These are phyloP conservation scores for Taphrina pruni DNA, from an alignment of 1,139 yeast genomes.

Conservation along the genomic window DNA sequence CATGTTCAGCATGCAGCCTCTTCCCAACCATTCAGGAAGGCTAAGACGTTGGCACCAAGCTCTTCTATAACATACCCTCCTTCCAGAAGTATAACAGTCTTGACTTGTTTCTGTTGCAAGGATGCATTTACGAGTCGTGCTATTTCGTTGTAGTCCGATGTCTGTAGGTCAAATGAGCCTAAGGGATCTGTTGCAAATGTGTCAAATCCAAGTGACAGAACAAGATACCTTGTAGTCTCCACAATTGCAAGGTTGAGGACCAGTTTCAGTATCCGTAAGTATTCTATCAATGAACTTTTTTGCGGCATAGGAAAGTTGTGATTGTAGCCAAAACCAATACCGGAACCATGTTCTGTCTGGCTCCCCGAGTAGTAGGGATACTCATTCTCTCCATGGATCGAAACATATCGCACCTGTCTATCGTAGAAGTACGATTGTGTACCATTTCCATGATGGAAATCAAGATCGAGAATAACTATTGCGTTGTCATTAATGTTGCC, in stretches of 20 bases:
- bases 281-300: not conserved
- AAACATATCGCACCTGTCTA: conserved; percentile 11
- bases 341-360: not conserved
- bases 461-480: conserved; percentile 14
- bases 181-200: conserved; percentile 27
- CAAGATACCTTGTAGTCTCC: not conserved
- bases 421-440: conserved; percentile 21
- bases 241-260: not conserved
- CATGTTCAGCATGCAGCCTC: not conserved
- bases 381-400: conserved; percentile 22
- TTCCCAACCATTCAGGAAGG: conserved; percentile 13
- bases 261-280: conserved; percentile 7
- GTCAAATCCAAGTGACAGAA: conserved; percentile 27
- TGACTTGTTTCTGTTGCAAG: not conserved
- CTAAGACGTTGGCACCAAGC: conserved; percentile 7
- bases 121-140: not conserved
- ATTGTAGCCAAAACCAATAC: not conserved
- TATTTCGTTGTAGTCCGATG: not conserved
- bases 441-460: conserved; percentile 37
- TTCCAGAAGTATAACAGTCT: conserved; percentile 13
- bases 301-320: conserved; percentile 22
- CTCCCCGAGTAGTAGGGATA: conserved; percentile 27
- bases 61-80: conserved; percentile 25
- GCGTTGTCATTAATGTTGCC: not conserved
- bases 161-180: conserved; percentile 16